Conservation (phyloP, 1,284 basidiomycete species). For the Pseudozyma tsukubaensis region DNA sequence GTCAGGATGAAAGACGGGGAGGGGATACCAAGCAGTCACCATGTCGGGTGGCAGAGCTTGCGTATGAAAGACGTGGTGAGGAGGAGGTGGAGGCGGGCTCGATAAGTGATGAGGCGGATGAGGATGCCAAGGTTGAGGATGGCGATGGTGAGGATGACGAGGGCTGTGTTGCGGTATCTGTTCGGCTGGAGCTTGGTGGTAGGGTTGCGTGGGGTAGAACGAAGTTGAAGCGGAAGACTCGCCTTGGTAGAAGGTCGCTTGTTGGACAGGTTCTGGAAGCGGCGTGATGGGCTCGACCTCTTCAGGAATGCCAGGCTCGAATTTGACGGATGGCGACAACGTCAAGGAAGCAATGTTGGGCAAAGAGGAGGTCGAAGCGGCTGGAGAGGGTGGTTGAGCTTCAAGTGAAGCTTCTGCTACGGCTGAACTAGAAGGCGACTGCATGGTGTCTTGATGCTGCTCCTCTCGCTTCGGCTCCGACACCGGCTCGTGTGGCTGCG, state of each 20-base stretch:
- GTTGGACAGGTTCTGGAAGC: too few species aligned
- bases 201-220: background rate
- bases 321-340: background rate
- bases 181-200: background rate
- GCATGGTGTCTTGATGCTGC: background rate
- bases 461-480: background rate
- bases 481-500: too few species aligned
- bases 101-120: background rate
- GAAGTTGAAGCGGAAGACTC: too few species aligned
- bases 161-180: background rate
- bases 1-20: background rate
- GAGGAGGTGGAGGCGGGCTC: too few species aligned
- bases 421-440: background rate
- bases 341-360: slow-evolving; percentile 1
- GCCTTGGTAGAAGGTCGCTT: too few species aligned
- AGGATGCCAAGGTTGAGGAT: background rate
- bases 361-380: background rate
- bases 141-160: background rate
- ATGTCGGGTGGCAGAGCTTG: background rate
- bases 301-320: too few species aligned
- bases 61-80: too few species aligned
- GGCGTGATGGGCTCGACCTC: too few species aligned
- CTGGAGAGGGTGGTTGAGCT: background rate
- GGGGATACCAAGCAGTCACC: background rate
- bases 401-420: background rate